Evolutionary conservation across 768 basidiomycete genomes (phyloP).

Genomic region (Crassisporium funariophilum): DNA sequence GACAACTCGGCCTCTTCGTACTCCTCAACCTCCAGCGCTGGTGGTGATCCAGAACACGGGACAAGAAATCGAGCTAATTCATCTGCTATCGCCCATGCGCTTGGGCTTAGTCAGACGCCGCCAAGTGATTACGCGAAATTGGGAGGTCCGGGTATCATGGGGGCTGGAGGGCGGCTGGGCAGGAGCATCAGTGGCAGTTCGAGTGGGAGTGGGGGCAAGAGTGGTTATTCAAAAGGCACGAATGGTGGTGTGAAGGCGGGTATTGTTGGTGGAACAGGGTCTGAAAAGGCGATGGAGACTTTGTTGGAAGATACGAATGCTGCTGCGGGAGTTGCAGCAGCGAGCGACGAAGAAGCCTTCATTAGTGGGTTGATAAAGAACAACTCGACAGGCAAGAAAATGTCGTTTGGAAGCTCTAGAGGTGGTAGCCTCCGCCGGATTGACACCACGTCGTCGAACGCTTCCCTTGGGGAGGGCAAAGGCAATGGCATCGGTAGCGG

Average conservation of each 20-base stretch:
- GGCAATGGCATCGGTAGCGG: conserved; percentile 9
- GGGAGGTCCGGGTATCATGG: conserved; percentile 39
- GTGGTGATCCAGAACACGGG: conserved; percentile 5
- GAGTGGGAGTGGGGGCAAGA: conserved; percentile 27
- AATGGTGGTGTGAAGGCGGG: conserved; percentile 16
- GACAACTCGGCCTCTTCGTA: conserved; percentile 27
- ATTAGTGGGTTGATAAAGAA: too few species aligned
- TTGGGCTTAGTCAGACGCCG: conserved; percentile 45
- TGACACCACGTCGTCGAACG: conserved; percentile 12
- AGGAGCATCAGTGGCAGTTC: conserved; percentile 33
- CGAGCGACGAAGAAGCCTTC: conserved; percentile 22
- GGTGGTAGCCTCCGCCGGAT: conserved; percentile 4
- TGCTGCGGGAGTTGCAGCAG: conserved; percentile 4
- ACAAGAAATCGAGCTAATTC: conserved; percentile 28
- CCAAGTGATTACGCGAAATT: conserved; percentile 38
- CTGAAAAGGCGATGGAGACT: conserved; percentile 18
- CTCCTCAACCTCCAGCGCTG: conserved; percentile 23
- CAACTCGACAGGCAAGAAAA: conserved; percentile 33
- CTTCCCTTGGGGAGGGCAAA: conserved; percentile 5
- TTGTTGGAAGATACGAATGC: conserved; percentile 34
- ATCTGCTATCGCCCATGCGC: conserved; percentile 41
- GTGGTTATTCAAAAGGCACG: conserved; percentile 32
- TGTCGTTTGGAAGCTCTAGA: conserved; percentile 11
- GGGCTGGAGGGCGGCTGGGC: conserved; percentile 26
- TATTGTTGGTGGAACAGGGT: conserved; percentile 26